A percentile compares a stretch with the other conserved stretches of the same genome.
phyloP scores from a whole-genome alignment of 2,329 filamentous ascomycete genomes.

The Trichothecium roseum region DNA sequence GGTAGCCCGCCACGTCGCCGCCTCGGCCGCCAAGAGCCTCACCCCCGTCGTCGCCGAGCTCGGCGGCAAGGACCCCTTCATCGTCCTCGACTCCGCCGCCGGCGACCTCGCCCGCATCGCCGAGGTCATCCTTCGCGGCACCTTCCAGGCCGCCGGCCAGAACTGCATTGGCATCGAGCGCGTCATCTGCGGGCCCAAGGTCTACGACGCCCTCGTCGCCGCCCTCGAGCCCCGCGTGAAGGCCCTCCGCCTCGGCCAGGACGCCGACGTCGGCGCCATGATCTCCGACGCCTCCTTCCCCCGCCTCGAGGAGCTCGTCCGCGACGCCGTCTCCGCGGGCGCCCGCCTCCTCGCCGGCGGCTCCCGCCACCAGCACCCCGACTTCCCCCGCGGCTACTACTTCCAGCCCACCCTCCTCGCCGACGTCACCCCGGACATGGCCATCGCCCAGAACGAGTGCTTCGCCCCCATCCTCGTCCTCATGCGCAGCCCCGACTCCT shows the following conservation, averaged over 20 bases:
- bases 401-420: constrained; percentile 83
- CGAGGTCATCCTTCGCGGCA: constrained; percentile 79
- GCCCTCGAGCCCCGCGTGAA: constrained; percentile 65
- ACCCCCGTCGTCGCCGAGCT: constrained; percentile 85
- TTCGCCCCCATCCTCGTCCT: constrained; percentile 87
- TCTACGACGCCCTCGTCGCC: constrained; percentile 63
- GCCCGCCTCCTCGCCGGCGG: constrained; percentile 78
- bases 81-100: constrained; percentile 71
- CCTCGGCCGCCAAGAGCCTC: constrained; percentile 74
- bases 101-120: constrained; percentile 60
- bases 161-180: constrained; percentile 98
- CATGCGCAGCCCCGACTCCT: constrained; percentile 59
- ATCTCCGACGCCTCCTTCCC: constrained; percentile 70
- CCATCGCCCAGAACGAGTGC: constrained; percentile 79
- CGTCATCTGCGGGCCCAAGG: constrained; percentile 67
- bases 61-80: constrained; percentile 87
- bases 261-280: constrained; percentile 79
- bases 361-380: constrained; percentile 57
- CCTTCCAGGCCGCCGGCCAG: constrained; percentile 90
- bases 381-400: constrained; percentile 73
- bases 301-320: constrained; percentile 65
- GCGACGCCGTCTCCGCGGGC: constrained; percentile 66
- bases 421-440: constrained; percentile 81
- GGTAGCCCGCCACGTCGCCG: constrained; percentile 80
- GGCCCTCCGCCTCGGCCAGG: constrained; percentile 64